phyloP scores from a whole-genome alignment of 2,329 filamentous ascomycete species.

The Epichloe uncinata region DNA sequence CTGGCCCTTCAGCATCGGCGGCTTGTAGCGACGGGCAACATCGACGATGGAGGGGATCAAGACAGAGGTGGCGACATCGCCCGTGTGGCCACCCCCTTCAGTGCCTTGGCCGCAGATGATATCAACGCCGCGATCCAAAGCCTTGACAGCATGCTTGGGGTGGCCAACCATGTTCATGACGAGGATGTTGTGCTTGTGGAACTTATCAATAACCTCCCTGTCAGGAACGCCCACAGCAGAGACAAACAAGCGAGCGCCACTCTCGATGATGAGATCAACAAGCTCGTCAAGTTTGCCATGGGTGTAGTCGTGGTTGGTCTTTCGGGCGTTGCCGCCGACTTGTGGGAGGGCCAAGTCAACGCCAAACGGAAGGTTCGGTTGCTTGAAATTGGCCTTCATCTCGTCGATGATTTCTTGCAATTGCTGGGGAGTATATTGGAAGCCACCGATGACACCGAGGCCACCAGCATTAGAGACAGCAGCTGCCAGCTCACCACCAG shows the following conservation, averaged over 20 bases:
- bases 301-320: constrained; percentile 95
- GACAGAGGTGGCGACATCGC: constrained; percentile 73
- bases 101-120: constrained; percentile 86
- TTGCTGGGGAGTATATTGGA: constrained; percentile 60
- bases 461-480: constrained; percentile 84
- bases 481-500: constrained; percentile 63
- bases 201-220: constrained; percentile 51
- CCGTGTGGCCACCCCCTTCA: constrained; percentile 88
- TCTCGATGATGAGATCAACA: constrained; percentile 72
- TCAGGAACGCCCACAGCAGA: constrained; percentile 82
- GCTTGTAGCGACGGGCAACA: constrained; percentile 59
- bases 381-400: constrained; percentile 60
- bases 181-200: constrained; percentile 69
- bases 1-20: constrained; percentile 52
- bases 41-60: constrained; percentile 80
- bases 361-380: constrained; percentile 67
- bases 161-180: constrained; percentile 98
- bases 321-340: constrained; percentile 68
- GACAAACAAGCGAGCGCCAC: constrained; percentile 77
- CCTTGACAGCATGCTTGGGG: constrained; percentile 82
- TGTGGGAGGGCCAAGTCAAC: constrained; percentile 87
- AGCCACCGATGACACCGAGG: constrained; percentile 60
- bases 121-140: constrained; percentile 74
- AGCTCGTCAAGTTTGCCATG: constrained; percentile 77
- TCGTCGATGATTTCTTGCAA: constrained; percentile 72